phyloP scores from a whole-genome alignment of 83 land plant species.

The Thuja plicata region DNA sequence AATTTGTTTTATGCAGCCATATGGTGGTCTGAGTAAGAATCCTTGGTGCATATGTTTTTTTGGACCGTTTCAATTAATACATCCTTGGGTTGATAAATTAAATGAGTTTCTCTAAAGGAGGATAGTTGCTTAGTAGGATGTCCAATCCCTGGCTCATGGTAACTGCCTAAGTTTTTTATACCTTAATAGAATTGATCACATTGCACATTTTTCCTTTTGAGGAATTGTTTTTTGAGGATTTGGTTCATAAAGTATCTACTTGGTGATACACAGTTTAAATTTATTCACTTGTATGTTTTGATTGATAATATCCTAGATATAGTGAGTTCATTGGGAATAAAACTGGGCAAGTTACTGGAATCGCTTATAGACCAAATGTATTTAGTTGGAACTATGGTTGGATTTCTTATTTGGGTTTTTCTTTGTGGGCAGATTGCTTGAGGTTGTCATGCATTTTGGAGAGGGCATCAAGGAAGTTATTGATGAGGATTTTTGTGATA shows the following conservation, averaged over 20 bases:
- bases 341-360: background rate
- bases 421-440: constrained; percentile 58
- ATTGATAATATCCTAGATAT: background rate
- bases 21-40: too few relatives aligned
- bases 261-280: background rate
- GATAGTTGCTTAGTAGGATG: too few relatives aligned
- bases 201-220: background rate
- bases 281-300: background rate
- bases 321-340: background rate
- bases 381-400: background rate
- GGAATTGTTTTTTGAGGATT: background rate
- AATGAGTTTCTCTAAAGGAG: too few relatives aligned
- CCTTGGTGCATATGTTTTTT: too few relatives aligned
- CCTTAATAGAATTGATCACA: too few relatives aligned
- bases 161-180: too few relatives aligned
- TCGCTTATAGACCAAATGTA: background rate
- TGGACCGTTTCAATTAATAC: too few relatives aligned
- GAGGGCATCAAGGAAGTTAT: constrained; percentile 93
- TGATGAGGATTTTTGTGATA: constrained; percentile 97
- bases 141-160: too few relatives aligned
- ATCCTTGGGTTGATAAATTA: too few relatives aligned
- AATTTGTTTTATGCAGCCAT: too few relatives aligned
- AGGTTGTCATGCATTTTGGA: constrained; percentile 91
- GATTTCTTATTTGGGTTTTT: background rate
- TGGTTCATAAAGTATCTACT: background rate